A percentile compares a stretch with the other conserved stretches of the same genome.
Conservation (phyloP, 2,329 filamentous ascomycete species). For the Fusarium oxysporum region DNA sequence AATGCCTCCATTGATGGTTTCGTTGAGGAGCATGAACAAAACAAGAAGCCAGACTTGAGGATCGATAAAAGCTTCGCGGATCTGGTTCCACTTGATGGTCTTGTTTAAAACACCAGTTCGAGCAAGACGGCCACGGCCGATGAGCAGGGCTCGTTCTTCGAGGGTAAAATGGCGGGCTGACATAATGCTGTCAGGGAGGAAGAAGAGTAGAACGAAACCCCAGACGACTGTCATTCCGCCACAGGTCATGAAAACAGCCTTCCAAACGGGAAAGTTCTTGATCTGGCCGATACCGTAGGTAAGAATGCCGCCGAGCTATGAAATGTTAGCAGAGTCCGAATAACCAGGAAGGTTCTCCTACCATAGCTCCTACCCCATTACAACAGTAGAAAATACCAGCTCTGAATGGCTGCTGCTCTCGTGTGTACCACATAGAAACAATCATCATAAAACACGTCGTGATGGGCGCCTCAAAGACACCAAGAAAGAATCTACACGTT, state of each 20-base stretch:
- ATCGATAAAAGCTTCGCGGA: conserved; percentile 61
- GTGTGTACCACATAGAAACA: conserved; percentile 61
- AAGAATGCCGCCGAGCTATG: conserved; percentile 54
- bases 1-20: conserved; percentile 64
- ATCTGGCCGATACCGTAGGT: conserved; percentile 66
- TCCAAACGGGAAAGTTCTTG: conserved; percentile 57
- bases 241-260: conserved; percentile 64
- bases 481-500: conserved; percentile 58
- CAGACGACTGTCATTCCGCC: conserved; percentile 61
- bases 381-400: conserved; percentile 52
- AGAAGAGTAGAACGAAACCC: conserved; percentile 56
- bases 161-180: conserved; percentile 43
- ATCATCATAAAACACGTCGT: conserved; percentile 64
- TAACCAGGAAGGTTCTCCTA: accelerated
- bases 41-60: conserved; percentile 64
- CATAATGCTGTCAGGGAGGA: conserved; percentile 61
- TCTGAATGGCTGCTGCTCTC: conserved; percentile 58
- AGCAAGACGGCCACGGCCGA: conserved; percentile 69
- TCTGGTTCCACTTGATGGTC: conserved; percentile 60
- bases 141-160: conserved; percentile 58
- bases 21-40: conserved; percentile 67
- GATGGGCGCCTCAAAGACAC: conserved; percentile 60
- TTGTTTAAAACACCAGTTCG: conserved; percentile 60
- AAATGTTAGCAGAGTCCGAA: accelerated
- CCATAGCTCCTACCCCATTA: conserved; percentile 58